Evolutionary conservation across 2,329 filamentous ascomycete genomes (phyloP), one percentile per base, ranked within the genome.

Genomic region (Dactylellina drechsleri): DNA sequence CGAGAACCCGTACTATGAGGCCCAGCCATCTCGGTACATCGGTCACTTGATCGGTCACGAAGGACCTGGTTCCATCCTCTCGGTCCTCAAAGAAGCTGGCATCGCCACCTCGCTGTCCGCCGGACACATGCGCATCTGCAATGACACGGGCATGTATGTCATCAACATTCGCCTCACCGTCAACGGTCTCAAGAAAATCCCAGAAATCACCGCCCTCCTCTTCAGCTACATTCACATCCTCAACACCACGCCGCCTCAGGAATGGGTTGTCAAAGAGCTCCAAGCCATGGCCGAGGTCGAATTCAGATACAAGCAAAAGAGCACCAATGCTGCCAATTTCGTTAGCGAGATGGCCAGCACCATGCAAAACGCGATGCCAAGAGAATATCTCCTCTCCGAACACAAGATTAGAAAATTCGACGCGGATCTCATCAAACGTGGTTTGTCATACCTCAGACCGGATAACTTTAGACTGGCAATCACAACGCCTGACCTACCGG

Each of bases 191-290:
- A 36, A 49, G 73, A 81, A 82, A 20, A 56, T 50, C 10, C 54
- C 40, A 23, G 65, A 76, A 45, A 88, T 97, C 16, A 86, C 91
- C 77, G 93, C 93, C 82, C 87, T 90, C 31, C 86, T 97, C 76
- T 97, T 97, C 83, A 90, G 96, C 81, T 99, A 99, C 80, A 89
- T 98, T 77, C 89, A 92, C 10, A 87, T 99, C 81, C 87, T 99
- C 66, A 89, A 89, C 77, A 91, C 96, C 79, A 86, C 86, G 1
- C 87, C 90, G 4, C 93, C 94, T 0, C 90, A 96, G 78, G 86
- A 96, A 81, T 98, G 95, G 95, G 93, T 98, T 70, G 93, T 95
- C 72, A 88, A 96, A 36, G 95, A 99, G 82, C 91, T 95, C 82
- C 94, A 93, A 82, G 89, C 90, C 41, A 89, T 98, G 83, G 90